These are phyloP conservation scores for Aureobasidium vineae DNA, from an alignment of 2,329 filamentous ascomycete species.

Conservation along the genomic window DNA sequence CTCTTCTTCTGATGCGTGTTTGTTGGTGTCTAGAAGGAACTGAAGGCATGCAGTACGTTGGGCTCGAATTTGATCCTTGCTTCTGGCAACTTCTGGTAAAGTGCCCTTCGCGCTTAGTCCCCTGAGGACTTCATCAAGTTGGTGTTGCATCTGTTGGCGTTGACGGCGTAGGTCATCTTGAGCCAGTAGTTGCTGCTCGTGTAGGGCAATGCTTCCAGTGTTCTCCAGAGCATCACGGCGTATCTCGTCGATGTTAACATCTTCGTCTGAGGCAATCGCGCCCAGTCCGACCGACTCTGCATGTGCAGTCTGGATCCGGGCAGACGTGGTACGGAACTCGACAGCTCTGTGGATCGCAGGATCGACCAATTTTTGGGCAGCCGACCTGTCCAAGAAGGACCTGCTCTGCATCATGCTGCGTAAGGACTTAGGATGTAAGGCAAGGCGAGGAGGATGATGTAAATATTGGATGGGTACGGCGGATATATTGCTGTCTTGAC, in stretches of 20 bases:
- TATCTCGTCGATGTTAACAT: background rate
- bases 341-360: background rate
- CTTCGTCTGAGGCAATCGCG: background rate
- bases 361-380: background rate
- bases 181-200: background rate
- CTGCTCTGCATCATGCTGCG: background rate
- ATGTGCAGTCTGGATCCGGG: background rate
- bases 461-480: no score
- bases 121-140: background rate
- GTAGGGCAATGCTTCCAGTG: background rate
- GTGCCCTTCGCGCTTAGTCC: background rate
- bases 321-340: background rate
- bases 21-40: background rate
- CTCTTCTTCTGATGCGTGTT: background rate
- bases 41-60: background rate
- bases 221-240: background rate
- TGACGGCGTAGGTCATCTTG: background rate
- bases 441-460: no score
- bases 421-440: no score
- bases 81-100: background rate
- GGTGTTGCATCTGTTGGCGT: background rate
- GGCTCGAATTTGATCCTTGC: background rate
- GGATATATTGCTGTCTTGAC: no score
- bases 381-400: background rate
- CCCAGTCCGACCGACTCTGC: background rate